phyloP scores from a whole-genome alignment of 139 green algal genomes.

The Chlamydomonas asymmetrica region DNA sequence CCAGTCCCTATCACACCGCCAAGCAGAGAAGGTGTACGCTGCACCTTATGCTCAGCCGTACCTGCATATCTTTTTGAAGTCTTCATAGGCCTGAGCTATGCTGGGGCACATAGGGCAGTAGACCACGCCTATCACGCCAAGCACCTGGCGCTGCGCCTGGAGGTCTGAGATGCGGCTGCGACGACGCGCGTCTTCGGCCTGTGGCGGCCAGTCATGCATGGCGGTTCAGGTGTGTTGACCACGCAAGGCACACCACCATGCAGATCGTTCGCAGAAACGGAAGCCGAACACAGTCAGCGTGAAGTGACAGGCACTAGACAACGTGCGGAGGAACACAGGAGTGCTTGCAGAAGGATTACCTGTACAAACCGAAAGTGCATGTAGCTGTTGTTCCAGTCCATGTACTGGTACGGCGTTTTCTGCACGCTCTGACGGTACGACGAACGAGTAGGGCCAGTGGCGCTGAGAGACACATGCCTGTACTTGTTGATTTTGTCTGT shows the following conservation, averaged over 20 bases:
- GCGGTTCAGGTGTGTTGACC: no score
- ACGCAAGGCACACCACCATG: no score
- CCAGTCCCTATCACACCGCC: no score
- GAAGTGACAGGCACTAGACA: no score
- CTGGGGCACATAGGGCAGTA: conserved; percentile 59
- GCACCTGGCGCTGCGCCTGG: conserved; percentile 63
- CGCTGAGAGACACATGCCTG: conserved; percentile 22
- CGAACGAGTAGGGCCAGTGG: not conserved
- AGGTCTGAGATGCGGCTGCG: conserved; percentile 51
- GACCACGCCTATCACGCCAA: conserved; percentile 79
- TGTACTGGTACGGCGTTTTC: conserved; percentile 72
- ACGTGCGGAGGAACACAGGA: no score
- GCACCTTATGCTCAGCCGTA: no score
- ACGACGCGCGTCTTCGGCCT: conserved; percentile 48
- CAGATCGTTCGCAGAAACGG: no score
- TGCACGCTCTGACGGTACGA: conserved; percentile 32
- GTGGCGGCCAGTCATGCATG: no score
- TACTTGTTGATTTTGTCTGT: conserved; percentile 53
- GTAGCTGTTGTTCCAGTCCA: conserved; percentile 71
- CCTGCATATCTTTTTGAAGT: conserved; percentile 36
- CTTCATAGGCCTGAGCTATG: conserved; percentile 24
- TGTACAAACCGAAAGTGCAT: conserved; percentile 81
- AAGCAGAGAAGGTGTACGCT: no score
- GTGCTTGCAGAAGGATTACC: no score
- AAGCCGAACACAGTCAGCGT: no score